phyloP scores from a whole-genome alignment of 2,329 filamentous ascomycete genomes.

The Pseudogymnoascus sp. region DNA sequence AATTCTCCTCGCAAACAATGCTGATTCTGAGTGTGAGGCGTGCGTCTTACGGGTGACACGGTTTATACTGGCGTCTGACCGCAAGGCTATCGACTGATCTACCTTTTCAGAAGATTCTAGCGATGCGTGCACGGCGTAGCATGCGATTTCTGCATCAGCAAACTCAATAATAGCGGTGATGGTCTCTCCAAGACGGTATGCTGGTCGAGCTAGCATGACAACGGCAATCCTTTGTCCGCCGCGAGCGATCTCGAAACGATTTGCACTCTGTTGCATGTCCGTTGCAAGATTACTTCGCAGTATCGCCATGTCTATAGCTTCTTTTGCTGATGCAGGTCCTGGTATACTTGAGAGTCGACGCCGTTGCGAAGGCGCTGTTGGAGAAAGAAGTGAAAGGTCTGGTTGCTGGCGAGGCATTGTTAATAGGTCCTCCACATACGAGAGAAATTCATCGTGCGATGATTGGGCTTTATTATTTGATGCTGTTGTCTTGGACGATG shows the following conservation, averaged over 20 bases:
- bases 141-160: conserved; percentile 64
- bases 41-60: conserved; percentile 79
- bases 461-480: conserved; percentile 27
- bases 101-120: conserved; percentile 84
- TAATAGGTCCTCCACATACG: conserved; percentile 69
- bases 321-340: conserved; percentile 58
- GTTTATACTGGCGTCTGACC: conserved; percentile 77
- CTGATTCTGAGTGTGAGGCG: conserved; percentile 69
- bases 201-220: conserved; percentile 77
- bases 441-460: conserved; percentile 57
- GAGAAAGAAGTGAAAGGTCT: conserved; percentile 58
- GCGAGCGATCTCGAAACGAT: conserved; percentile 89
- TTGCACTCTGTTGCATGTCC: conserved; percentile 69
- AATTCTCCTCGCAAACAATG: conserved; percentile 69
- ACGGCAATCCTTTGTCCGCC: conserved; percentile 88
- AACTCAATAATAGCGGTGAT: conserved; percentile 83
- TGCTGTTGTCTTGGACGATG: conserved; percentile 12
- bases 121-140: conserved; percentile 75
- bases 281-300: conserved; percentile 66
- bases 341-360: conserved; percentile 48
- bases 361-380: conserved; percentile 50
- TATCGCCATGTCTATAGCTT: conserved; percentile 86
- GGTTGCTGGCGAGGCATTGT: conserved; percentile 46
- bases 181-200: conserved; percentile 82
- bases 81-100: conserved; percentile 68